A percentile compares a stretch with the other conserved stretches of the same genome.
Conservation (phyloP, 441 rosid species). For the Brassica balearica region DNA sequence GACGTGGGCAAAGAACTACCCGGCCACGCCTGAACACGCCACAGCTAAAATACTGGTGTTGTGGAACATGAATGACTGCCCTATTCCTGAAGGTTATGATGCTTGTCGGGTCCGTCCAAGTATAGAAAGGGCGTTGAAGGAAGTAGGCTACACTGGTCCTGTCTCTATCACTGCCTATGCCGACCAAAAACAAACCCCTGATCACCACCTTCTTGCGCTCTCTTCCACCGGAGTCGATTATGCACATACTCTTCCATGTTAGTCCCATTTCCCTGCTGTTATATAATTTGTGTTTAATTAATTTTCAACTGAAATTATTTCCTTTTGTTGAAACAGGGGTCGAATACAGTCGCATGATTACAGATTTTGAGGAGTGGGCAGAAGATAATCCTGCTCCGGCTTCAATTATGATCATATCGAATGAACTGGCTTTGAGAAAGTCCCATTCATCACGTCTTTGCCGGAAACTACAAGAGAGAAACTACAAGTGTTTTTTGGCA, state of each 20-base stretch:
- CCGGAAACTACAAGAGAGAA: background rate
- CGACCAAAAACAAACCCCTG: background rate
- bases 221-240: slow-evolving; percentile 8
- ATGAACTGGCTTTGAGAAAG: background rate
- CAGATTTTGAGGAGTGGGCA: background rate
- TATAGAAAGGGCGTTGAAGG: background rate
- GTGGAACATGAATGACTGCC: slow-evolving; percentile 7
- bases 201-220: slow-evolving; percentile 2
- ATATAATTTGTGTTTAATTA: background rate
- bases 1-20: background rate
- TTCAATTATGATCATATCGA: background rate
- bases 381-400: background rate
- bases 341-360: background rate
- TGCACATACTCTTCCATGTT: background rate
- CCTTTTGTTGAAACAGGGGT: background rate
- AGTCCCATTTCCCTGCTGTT: background rate
- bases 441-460: background rate
- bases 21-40: background rate
- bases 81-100: slow-evolving; percentile 4
- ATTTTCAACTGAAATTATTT: background rate
- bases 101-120: slow-evolving; percentile 6
- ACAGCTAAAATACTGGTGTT: background rate
- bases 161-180: slow-evolving; percentile 13
- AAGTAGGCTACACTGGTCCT: slow-evolving; percentile 17
- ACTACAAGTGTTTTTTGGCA: background rate